Percentiles rank a stretch among this genome's conserved stretches.
Conservation (phyloP, 2,329 filamentous ascomycete genomes). For the Stromatinia cepivora region DNA sequence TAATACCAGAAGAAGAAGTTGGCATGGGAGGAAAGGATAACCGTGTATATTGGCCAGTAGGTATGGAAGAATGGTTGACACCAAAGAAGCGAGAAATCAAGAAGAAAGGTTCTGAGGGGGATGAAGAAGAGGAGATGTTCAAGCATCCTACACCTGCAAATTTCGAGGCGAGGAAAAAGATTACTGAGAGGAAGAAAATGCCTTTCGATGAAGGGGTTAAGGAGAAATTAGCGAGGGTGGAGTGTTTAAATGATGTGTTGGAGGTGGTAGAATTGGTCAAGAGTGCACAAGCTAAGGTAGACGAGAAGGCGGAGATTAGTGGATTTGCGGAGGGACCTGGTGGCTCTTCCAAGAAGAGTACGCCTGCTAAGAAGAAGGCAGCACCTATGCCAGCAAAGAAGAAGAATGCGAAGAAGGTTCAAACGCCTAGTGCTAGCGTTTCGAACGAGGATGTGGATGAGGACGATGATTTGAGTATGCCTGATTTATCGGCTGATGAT, state of each 20-base stretch:
- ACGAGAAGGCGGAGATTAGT: constrained; percentile 14
- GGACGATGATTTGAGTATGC: constrained; percentile 42
- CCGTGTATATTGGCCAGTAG: constrained; percentile 86
- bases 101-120: constrained; percentile 45
- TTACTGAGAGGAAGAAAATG: constrained; percentile 28
- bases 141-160: constrained; percentile 37
- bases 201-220: constrained; percentile 31
- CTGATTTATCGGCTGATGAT: constrained; percentile 43
- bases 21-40: constrained; percentile 83
- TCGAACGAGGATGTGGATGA: constrained; percentile 28
- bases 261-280: constrained; percentile 34
- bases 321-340: constrained; percentile 21
- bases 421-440: constrained; percentile 14
- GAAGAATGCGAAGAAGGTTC: constrained; percentile 13
- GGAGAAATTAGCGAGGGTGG: constrained; percentile 30
- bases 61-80: constrained; percentile 86
- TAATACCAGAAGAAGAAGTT: constrained; percentile 60
- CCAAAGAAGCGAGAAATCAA: constrained; percentile 72
- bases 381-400: constrained; percentile 41
- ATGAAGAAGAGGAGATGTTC: constrained; percentile 42
- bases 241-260: constrained; percentile 34
- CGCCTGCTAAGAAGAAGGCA: constrained; percentile 30
- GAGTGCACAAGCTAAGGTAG: constrained; percentile 15
- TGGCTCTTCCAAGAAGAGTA: constrained; percentile 27
- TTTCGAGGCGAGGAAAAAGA: constrained; percentile 35